A percentile compares a stretch with the other conserved stretches of the same genome.
phyloP scores from a whole-genome alignment of 2,329 filamentous ascomycete genomes.

The Madurella mycetomatis region DNA sequence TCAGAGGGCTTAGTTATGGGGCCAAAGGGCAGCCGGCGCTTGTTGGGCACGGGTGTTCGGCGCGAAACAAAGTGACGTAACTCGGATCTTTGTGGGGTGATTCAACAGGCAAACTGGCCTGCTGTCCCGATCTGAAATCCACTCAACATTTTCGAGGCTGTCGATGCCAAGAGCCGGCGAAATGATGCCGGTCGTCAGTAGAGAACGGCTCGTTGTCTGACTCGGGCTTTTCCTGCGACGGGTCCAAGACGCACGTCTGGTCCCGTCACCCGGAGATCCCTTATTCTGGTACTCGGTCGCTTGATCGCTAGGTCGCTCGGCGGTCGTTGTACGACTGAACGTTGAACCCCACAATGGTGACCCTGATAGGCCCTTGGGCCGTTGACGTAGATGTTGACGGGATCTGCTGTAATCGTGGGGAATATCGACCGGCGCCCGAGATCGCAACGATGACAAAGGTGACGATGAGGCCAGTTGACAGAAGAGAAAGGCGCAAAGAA shows the following conservation, averaged over 20 bases:
- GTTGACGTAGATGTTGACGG: neutral
- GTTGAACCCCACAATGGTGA: neutral
- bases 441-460: neutral
- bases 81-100: conserved; percentile 14
- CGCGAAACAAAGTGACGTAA: conserved; percentile 17
- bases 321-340: neutral
- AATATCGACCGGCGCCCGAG: too few species aligned
- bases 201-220: neutral
- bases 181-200: neutral
- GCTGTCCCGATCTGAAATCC: conserved; percentile 1
- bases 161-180: neutral
- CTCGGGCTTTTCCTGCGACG: neutral
- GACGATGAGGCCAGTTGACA: neutral
- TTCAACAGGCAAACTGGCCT: conserved; percentile 10
- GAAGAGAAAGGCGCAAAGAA: too few species aligned
- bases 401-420: neutral
- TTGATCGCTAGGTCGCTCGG: neutral
- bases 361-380: neutral
- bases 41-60: conserved; percentile 2
- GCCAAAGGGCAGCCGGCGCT: neutral
- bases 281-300: neutral
- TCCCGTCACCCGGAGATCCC: neutral
- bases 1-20: neutral
- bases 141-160: neutral
- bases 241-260: neutral